Conservation (phyloP, 768 basidiomycete genomes). For the Podaxis rugospora region DNA sequence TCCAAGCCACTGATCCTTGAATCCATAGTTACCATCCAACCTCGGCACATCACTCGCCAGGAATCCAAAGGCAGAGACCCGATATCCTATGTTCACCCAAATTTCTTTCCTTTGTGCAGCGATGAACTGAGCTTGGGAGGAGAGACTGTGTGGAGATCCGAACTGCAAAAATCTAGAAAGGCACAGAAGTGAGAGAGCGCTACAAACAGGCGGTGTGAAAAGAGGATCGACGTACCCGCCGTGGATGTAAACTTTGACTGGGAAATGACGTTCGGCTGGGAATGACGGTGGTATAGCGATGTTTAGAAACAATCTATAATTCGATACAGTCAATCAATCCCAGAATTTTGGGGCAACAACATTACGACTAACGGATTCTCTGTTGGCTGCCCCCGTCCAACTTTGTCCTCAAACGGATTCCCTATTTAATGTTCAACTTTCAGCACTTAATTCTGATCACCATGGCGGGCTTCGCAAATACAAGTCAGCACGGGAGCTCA, state of each 20-base stretch:
- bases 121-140: constrained; percentile 62
- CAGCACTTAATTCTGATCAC: neutral
- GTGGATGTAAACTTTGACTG: constrained; percentile 74
- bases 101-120: constrained; percentile 62
- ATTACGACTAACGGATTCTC: constrained; percentile 60
- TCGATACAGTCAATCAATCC: neutral
- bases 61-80: constrained; percentile 74
- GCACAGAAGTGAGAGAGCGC: neutral
- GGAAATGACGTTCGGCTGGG: constrained; percentile 39
- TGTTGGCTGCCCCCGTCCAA: constrained; percentile 62
- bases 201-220: neutral
- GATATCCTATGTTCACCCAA: constrained; percentile 75
- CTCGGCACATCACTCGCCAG: constrained; percentile 59
- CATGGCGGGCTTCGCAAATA: neutral
- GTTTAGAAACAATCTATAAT: constrained; percentile 52
- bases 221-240: constrained; percentile 47
- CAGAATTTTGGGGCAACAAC: neutral
- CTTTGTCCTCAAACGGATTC: constrained; percentile 48
- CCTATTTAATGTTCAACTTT: constrained; percentile 25
- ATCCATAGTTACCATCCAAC: constrained; percentile 73
- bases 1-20: constrained; percentile 81
- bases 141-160: constrained; percentile 64
- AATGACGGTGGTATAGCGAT: constrained; percentile 56
- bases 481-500: constrained; percentile 13
- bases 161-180: constrained; percentile 66